phyloP scores from a whole-genome alignment of 78 protist genomes.

The Bodo saltans region DNA sequence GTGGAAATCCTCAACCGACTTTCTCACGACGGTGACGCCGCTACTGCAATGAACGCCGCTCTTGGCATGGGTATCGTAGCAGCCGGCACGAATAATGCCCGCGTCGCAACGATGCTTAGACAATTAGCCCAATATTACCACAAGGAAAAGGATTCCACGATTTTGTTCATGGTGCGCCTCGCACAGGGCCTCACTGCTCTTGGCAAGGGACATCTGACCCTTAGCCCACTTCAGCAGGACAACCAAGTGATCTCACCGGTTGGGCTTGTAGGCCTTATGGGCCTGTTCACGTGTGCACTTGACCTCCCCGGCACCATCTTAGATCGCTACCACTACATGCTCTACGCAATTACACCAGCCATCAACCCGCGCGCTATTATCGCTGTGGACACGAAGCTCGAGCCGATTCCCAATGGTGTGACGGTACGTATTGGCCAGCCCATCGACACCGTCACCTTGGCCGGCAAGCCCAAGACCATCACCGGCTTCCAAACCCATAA shows the following conservation, averaged over 20 bases:
- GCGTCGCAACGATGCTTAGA: constrained; percentile 82
- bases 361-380: constrained; percentile 77
- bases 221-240: constrained; percentile 79
- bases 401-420: constrained; percentile 49
- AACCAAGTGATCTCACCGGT: constrained; percentile 61
- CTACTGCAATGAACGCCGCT: constrained; percentile 78
- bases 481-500: constrained; percentile 98
- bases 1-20: constrained; percentile 83
- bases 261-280: constrained; percentile 75
- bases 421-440: constrained; percentile 62
- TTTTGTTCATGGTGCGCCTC: constrained; percentile 67
- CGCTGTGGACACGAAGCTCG: constrained; percentile 51
- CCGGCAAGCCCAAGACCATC: constrained; percentile 90
- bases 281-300: neutral
- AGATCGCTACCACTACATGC: constrained; percentile 78
- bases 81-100: constrained; percentile 94
- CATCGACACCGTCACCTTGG: constrained; percentile 67
- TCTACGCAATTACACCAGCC: constrained; percentile 63
- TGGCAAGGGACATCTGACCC: constrained; percentile 93
- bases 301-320: constrained; percentile 54
- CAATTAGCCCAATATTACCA: constrained; percentile 75
- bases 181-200: constrained; percentile 89
- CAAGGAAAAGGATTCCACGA: constrained; percentile 48
- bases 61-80: constrained; percentile 63
- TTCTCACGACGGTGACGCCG: constrained; percentile 84